Evolutionary conservation across 2,329 filamentous ascomycete species (phyloP), one percentile per base, ranked within the genome.

Genomic region (Graphiopsis chlorocephala): DNA sequence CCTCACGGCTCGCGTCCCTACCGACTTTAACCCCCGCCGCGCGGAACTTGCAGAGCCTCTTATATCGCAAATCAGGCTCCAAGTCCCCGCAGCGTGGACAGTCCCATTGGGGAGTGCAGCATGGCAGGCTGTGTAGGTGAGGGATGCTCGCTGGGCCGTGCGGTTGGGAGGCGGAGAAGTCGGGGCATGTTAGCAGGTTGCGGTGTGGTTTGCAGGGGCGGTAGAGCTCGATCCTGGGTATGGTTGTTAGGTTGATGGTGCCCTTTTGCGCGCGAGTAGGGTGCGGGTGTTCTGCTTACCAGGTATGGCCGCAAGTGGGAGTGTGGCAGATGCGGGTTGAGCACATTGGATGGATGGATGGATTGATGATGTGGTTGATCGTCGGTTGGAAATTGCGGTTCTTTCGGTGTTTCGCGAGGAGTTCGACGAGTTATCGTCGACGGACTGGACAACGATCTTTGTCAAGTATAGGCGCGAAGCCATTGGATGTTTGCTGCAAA

Each of bases 231-330:
- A 84, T 72, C 72, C 72, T 74, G 64, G 4, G n/a, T 15, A 20
- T 12, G 17, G 48, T 20, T 42, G 25, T 65, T 31, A 53, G 64
- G 17, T 31, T 42, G 25, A 2, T 26, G 23, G 15, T 47, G n/a
- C 23, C 35, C n/a, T 20, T 3, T 45, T 6, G 38, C 3, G 6
- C 17, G 35, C 2, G 35, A 17, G 2, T 42, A 29, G 20, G 31
- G 8, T 17, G 1, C 1, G n/a, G 31, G n/a, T 15, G 31, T 5
- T 26, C 8, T 35, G 31, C 29, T 53, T 69, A 74, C 82, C 82
- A 85, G 29, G 78, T 74, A 67, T 84, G 82, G 8, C 72, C 71
- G 71, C 83, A 85, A 58, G 74, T 76, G 7, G 74, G 72, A 0
- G 81, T 83, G 68, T 78, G 77, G 74, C 78, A 82, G 58, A 78